Evolutionary conservation across 1,139 yeast species (phyloP), one percentile per base, ranked within the genome.

Genomic region (Eremothecium coryli): DNA sequence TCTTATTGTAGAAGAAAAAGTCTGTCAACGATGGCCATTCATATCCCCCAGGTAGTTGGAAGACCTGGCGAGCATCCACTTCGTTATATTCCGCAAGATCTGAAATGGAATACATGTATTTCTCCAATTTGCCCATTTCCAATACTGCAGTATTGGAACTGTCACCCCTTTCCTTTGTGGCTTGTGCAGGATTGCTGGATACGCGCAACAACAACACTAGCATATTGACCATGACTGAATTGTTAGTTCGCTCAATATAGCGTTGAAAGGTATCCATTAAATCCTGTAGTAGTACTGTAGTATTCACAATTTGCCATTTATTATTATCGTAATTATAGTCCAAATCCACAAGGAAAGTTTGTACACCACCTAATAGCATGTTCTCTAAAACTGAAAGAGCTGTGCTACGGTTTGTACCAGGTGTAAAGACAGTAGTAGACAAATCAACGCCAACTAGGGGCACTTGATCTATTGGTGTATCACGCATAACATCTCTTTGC

Each of bases 401-500:
- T 1, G 54, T 52, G 0, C 51, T 37, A 1, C 69, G 63, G 45
- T 80, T 80, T 0, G 82, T 84, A 10, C 56, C 43, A 1, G 48
- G 63, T 45, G 39, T 36, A 12, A 82, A 78, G 1, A 84, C 43
- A 3, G 70, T 62, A 1, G 62, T 43, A 22, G 68, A 62, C 24
- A 82, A 51, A 18, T 76, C 68, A 0, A 80, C 64, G 0, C 95
- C 95, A 2, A 73, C 59, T 3, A 63, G 57, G 1, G 73, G 64
- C 13, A 68, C 46, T 48, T 80, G 77, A 43, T 73, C 77, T 1
- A 84, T 60, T 1, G 88, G 71, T 2, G 68, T 54, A 29, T 69
- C 66, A 18, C 61, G 57, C 18, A 78, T 59, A 2, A 81, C 56
- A 49, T 85, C 95, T 38, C 95, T 60, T 50, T 86, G 90, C 0